These are phyloP conservation scores for Carnegiea gigantea DNA, from an alignment of 179 eudicot species.

Conservation along the genomic window DNA sequence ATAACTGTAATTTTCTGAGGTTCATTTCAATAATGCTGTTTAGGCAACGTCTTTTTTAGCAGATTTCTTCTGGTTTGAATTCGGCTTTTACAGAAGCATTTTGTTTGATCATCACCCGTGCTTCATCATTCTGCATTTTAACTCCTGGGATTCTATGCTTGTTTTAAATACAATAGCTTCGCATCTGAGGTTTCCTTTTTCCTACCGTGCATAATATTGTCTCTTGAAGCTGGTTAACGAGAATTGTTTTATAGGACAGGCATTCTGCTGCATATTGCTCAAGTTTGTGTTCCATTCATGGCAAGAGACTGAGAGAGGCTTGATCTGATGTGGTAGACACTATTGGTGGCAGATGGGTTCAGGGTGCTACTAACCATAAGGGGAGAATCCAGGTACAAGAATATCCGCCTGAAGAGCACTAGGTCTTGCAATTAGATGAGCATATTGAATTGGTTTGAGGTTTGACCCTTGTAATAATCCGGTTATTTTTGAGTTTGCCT, in stretches of 20 bases:
- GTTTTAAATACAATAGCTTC: neutral
- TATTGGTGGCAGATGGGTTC: too few relatives aligned
- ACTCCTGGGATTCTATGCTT: neutral
- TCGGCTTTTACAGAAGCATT: neutral
- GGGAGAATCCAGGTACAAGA: too few relatives aligned
- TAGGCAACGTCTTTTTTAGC: neutral
- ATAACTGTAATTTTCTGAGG: slow-evolving; percentile 9
- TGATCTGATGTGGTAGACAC: neutral
- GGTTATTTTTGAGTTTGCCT: too few relatives aligned
- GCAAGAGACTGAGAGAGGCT: neutral
- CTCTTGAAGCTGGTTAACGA: neutral
- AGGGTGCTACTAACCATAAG: too few relatives aligned
- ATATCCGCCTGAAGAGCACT: too few relatives aligned
- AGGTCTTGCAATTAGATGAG: too few relatives aligned
- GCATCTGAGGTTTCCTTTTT: neutral
- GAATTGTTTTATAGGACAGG: neutral
- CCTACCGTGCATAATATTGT: neutral
- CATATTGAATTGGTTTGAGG: too few relatives aligned
- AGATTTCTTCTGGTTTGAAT: neutral
- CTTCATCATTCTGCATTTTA: slow-evolving; percentile 4
- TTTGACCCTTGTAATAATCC: too few relatives aligned
- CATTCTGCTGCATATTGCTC: neutral
- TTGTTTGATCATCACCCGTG: neutral
- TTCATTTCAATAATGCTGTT: neutral
- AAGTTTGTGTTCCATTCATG: neutral